A percentile compares a stretch with the other conserved stretches of the same genome.
phyloP scores from a whole-genome alignment of 2,329 filamentous ascomycete species.

The Blumeria hordei region DNA sequence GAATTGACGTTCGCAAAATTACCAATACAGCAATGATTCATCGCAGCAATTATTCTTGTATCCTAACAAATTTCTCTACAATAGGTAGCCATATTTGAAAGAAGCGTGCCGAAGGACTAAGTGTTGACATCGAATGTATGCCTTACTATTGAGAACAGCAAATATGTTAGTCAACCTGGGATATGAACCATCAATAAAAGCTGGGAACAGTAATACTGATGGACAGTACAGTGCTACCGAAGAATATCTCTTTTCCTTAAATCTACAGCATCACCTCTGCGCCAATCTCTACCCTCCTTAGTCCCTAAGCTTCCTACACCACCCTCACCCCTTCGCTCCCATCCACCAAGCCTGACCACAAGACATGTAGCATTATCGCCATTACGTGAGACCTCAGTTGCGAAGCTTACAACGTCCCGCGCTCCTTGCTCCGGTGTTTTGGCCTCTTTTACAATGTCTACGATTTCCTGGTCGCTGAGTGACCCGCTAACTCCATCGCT shows the following conservation, averaged over 20 bases:
- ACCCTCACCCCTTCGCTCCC: slow-evolving; percentile 55
- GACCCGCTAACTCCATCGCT: slow-evolving; percentile 75
- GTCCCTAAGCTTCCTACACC: slow-evolving; percentile 75
- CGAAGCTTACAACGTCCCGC: slow-evolving; percentile 57
- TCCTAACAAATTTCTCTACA: too few relatives aligned
- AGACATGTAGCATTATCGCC: slow-evolving; percentile 48
- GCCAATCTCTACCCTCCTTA: slow-evolving; percentile 71
- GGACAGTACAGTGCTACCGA: not conserved
- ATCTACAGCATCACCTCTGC: slow-evolving; percentile 57
- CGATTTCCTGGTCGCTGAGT: slow-evolving; percentile 78
- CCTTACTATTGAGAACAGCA: too few relatives aligned
- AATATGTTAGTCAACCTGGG: too few relatives aligned
- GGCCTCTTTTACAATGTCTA: slow-evolving; percentile 86
- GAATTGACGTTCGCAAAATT: too few relatives aligned
- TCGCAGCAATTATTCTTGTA: too few relatives aligned
- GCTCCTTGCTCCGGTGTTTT: slow-evolving; percentile 73
- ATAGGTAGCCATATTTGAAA: too few relatives aligned
- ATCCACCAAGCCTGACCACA: slow-evolving; percentile 41
- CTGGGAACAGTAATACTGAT: too few relatives aligned
- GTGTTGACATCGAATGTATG: too few relatives aligned
- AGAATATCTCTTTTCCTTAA: slow-evolving; percentile 31
- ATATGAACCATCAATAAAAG: too few relatives aligned
- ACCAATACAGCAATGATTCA: too few relatives aligned
- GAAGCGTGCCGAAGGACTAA: too few relatives aligned
- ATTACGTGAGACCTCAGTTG: slow-evolving; percentile 44